Base-by-base conservation (phyloP, 306 rosid species). In the Mucuna pruriens region DNA sequence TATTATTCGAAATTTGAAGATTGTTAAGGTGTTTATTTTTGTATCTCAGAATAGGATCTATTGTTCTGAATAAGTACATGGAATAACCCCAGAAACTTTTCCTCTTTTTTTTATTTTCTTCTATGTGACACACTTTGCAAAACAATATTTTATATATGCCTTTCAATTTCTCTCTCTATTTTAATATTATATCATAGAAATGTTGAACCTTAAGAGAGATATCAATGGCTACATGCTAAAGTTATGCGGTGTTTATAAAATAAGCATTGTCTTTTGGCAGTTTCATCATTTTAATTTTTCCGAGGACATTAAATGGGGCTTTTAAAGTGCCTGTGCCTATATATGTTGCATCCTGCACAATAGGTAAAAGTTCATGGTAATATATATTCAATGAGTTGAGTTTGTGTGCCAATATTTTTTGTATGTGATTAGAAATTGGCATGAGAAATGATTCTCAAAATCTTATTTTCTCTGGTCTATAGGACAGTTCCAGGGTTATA, bases 401-500 rank as follows among this genome's bases (percentile, higher is more conserved):
- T 80, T 74, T 26, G 68, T 38, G 46, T 68, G 25, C 63, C 61
- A 10, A 54, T 66, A 63, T 72, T 79, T 78, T 81, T 61, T 16
- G 29, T 6, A 60, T 51, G 33, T 54, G 63, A 68, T 85, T 75
- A 51, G 64, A 44, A 75, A 76, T 49, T 88, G 58, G 75, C 70
- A 80, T 83, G 88, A 89, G 80, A 79, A 81, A 76, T 84, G 71
- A 84, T 83, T 85, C 83, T 84, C 76, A 74, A 82, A 77, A 80
- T 85, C 65, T 72, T 86, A 74, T 84, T 86, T 86, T 90, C 78
- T 85, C 58, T 90, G 82, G 70, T 82, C 82, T 93, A 90, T 95
- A 95, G 99, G 96, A 89, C 94, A 95, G 93, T 86, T 93, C 97
- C 87, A 84, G 85, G 95, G 97, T 95, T 80, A 88, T 95, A 68